Conservation (phyloP, 352 stramenopile genomes). For the Phytophthora cajani region DNA sequence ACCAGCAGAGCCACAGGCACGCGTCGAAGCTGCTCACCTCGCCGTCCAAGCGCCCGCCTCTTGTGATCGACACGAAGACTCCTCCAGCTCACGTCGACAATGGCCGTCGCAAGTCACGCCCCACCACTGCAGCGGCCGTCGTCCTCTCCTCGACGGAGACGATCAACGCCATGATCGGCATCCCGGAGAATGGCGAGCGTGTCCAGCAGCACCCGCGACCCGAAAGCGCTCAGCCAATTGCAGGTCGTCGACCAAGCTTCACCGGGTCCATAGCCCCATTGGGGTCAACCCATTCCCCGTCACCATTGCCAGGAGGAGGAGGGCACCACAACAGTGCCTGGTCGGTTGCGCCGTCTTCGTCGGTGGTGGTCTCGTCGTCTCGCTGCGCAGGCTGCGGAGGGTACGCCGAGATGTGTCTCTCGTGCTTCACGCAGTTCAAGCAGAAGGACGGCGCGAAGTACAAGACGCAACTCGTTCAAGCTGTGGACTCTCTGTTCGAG, state of each 20-base stretch:
- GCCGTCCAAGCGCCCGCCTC: background rate
- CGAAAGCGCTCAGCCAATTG: slow-evolving; percentile 22
- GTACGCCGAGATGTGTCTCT: slow-evolving; percentile 73
- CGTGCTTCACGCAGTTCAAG: slow-evolving; percentile 73
- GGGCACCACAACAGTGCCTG: slow-evolving; percentile 9
- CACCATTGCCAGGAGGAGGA: background rate
- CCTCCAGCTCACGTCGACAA: slow-evolving; percentile 1
- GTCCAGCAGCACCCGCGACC: slow-evolving; percentile 18
- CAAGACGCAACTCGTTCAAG: slow-evolving; percentile 69
- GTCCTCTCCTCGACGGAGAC: slow-evolving; percentile 36
- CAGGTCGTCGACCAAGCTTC: background rate
- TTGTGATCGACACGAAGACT: slow-evolving; percentile 7
- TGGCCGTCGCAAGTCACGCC: slow-evolving; percentile 36
- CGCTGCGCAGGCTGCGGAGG: slow-evolving; percentile 69
- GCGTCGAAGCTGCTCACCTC: slow-evolving; percentile 13
- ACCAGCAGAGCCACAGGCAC: slow-evolving; percentile 32
- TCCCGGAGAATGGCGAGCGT: slow-evolving; percentile 15
- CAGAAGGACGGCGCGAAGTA: slow-evolving; percentile 63
- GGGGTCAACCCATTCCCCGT: background rate
- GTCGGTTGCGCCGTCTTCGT: background rate
- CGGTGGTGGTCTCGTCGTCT: slow-evolving; percentile 22
- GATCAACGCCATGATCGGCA: slow-evolving; percentile 45
- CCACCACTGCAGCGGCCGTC: slow-evolving; percentile 37
- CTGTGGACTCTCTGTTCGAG: slow-evolving; percentile 69
- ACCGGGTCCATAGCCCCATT: slow-evolving; percentile 28